A percentile compares a stretch with the other conserved stretches of the same genome.
These are phyloP conservation scores for Vicia faba DNA, from an alignment of 306 rosid species.

Conservation along the genomic window DNA sequence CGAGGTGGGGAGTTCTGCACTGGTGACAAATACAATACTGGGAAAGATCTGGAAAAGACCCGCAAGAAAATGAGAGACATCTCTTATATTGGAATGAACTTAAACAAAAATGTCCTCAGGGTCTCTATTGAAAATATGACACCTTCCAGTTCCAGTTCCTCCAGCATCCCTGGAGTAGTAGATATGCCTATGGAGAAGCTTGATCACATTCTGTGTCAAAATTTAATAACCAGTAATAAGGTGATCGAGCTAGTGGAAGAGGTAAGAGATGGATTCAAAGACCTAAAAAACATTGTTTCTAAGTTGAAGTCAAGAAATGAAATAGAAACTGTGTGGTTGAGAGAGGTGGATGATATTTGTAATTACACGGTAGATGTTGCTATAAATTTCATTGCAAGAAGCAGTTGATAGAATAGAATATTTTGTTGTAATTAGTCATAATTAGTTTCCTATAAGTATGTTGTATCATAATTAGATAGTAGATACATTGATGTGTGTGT, in stretches of 20 bases:
- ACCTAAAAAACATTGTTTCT: not conserved
- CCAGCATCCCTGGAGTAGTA: not conserved
- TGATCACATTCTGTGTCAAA: not conserved
- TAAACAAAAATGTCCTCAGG: not conserved
- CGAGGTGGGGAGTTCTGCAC: not conserved
- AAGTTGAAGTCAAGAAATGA: not conserved
- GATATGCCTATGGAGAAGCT: slow-evolving; percentile 10
- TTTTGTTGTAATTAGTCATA: too few relatives aligned
- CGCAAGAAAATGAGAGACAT: not conserved
- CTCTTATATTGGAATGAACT: not conserved
- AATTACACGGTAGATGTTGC: not conserved
- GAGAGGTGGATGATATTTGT: slow-evolving; percentile 20
- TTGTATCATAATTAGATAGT: too few relatives aligned
- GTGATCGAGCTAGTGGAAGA: not conserved
- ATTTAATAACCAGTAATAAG: not conserved
- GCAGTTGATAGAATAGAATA: too few relatives aligned
- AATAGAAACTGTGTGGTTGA: slow-evolving; percentile 32
- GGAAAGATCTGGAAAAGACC: not conserved
- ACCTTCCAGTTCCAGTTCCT: not conserved
- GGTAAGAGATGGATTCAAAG: not conserved
- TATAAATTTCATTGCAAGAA: not conserved
- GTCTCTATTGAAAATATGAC: not conserved
- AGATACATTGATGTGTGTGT: too few relatives aligned
- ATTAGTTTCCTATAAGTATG: too few relatives aligned
- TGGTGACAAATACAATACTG: not conserved